Percentiles rank a stretch among this genome's conserved stretches.
Conservation (phyloP, 2,329 filamentous ascomycete genomes). For the Tolypocladium pustulatum region DNA sequence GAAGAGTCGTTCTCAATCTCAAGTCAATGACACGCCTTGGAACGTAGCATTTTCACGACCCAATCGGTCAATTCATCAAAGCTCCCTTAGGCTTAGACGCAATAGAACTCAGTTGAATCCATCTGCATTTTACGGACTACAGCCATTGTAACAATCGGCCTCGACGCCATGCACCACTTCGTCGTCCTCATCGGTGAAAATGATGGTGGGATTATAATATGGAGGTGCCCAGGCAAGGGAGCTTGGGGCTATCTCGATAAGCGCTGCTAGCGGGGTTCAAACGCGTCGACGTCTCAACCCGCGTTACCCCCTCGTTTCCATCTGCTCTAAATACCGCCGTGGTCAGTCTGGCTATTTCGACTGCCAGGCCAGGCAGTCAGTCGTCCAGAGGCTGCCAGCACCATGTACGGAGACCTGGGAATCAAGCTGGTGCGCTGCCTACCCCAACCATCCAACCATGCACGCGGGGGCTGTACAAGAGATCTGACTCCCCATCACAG, state of each 20-base stretch:
- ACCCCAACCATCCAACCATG: neutral
- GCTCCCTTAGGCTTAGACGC: neutral
- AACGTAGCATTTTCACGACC: neutral
- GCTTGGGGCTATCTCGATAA: neutral
- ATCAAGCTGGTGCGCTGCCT: conserved; percentile 63
- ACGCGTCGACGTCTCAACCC: neutral
- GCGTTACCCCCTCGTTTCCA: neutral
- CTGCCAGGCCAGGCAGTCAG: neutral
- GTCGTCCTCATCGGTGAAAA: too few species aligned
- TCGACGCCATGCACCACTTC: too few species aligned
- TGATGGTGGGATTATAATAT: too few species aligned
- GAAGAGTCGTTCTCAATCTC: neutral
- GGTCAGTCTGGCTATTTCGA: neutral
- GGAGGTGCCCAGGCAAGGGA: neutral
- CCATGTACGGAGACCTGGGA: conserved; percentile 80
- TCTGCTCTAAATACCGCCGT: neutral
- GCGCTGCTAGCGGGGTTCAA: neutral
- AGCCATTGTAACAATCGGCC: too few species aligned
- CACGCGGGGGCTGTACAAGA: neutral
- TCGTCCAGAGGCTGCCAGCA: neutral
- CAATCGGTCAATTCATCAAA: neutral
- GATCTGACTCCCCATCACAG: conserved; percentile 30
- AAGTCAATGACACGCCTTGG: neutral
- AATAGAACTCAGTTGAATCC: too few species aligned
- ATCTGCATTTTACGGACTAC: too few species aligned